Evolutionary conservation across 768 basidiomycete genomes (phyloP), one percentile per base, ranked within the genome.

Genomic region (Xerocomellus amylosporus): DNA sequence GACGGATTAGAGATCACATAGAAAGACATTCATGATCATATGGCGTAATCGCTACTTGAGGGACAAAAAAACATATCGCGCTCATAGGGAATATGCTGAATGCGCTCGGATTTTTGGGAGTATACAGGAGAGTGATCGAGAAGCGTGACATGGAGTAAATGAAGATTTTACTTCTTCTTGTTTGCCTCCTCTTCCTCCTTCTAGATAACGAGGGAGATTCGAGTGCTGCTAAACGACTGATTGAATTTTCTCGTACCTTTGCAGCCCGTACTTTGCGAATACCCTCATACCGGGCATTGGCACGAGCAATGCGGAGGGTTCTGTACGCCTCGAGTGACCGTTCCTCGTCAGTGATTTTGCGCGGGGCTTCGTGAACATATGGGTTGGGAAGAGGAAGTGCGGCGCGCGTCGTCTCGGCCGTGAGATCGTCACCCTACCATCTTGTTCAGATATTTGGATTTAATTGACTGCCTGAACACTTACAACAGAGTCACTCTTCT

Each of bases 401-500:
- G 46, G 75, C 70, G 54, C 90, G 88, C 62, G 90, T 90, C 60
- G 86, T 90, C 62, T 83, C 71, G 48, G 87, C 86, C 60, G 77
- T 81, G 75, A 92, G 89, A 57, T 92, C 92, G 42, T 90, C 92
- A 53, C 83, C 85, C 93, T 96, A 63, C 33, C 28, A 39, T 26
- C 44, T 36, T 24, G 28, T 24, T 60, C 34, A 62, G 57, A 51
- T 24, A 56, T 45, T 20, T 36, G 44, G 28, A 36, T 3, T 22
- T 20, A 34, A 38, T 3, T 19, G 5, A 40, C 20, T 5, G 6
- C 34, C 13, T 19, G 24, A 44, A 39, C 37, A 79, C 92, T 62
- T 68, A 94, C 93, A 55, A 86, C 83, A 46, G 93, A 89, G 75
- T 98, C 95, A 53, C 91, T 92, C 82, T 90, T 88, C 85, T 97